phyloP scores from a whole-genome alignment of 371 early-diverging fungal genomes.

The Scutellospora calospora region DNA sequence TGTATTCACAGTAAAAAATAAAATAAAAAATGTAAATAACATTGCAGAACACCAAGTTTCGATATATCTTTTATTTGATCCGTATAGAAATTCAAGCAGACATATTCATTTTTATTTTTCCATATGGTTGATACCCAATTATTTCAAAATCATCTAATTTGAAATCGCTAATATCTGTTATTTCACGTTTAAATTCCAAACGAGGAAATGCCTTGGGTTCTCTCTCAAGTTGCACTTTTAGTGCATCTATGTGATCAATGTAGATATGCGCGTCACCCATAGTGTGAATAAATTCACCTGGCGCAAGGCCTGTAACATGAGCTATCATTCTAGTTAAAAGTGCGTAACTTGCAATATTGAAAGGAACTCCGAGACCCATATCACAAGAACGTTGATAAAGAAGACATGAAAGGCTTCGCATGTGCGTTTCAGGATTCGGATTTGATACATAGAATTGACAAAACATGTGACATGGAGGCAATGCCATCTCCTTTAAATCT shows the following conservation, averaged over 20 bases:
- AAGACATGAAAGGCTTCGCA: conserved; percentile 84
- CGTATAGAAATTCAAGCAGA: conserved; percentile 67
- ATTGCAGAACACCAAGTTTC: no score
- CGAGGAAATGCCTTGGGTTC: conserved; percentile 91
- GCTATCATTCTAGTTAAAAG: conserved; percentile 96
- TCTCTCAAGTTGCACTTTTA: conserved; percentile 86
- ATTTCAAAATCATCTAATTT: conserved; percentile 86
- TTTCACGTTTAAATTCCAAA: conserved; percentile 69
- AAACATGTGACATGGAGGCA: conserved; percentile 97
- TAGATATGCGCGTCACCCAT: conserved; percentile 99
- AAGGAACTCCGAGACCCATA: conserved; percentile 99
- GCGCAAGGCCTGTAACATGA: conserved; percentile 86
- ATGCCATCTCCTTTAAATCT: conserved; percentile 87
- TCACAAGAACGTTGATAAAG: conserved; percentile 99
- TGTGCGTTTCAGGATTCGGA: conserved; percentile 57
- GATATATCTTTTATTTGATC: no score
- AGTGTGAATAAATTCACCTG: conserved; percentile 94
- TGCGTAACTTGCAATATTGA: conserved; percentile 99
- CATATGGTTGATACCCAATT: conserved; percentile 90
- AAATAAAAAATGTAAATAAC: no score
- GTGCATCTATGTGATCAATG: conserved; percentile 91
- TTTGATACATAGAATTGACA: conserved; percentile 93
- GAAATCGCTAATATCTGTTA: conserved; percentile 87
- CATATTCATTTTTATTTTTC: conserved; percentile 97
- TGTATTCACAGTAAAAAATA: no score